Conservation (phyloP, 345 rosid genomes). For the Syzygium jambos region DNA sequence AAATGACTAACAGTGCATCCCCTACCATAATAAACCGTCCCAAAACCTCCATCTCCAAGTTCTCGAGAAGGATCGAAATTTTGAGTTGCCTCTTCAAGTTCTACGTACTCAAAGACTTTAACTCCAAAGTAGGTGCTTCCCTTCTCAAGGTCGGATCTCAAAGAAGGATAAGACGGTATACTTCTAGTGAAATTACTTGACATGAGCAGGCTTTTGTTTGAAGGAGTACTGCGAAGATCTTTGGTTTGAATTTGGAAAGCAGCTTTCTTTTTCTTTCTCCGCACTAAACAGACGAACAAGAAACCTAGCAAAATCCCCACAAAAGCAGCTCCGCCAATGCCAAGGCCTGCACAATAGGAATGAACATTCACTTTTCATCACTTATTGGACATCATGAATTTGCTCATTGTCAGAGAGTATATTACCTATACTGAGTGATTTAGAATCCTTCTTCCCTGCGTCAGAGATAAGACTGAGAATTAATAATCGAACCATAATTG, state of each 20-base stretch:
- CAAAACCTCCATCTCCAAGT: constrained; percentile 25
- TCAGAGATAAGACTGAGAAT: not conserved
- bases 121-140: constrained; percentile 19
- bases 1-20: not conserved
- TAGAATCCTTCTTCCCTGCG: not conserved
- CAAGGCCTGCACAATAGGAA: constrained; percentile 2
- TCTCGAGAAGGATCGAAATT: constrained; percentile 17
- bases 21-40: constrained; percentile 25
- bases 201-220: constrained; percentile 3
- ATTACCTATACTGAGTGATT: constrained; percentile 3
- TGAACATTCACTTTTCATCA: not conserved
- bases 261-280: not conserved
- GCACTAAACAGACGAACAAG: not conserved
- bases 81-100: constrained; percentile 20
- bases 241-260: not conserved
- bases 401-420: not conserved
- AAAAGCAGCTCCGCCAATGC: constrained; percentile 4
- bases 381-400: not conserved
- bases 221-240: not conserved
- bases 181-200: not conserved
- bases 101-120: constrained; percentile 12
- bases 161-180: not conserved
- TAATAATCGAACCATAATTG: not conserved
- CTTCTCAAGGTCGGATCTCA: not conserved
- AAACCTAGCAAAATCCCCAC: not conserved